A percentile compares a stretch with the other conserved stretches of the same genome.
Evolutionary conservation across 2,329 filamentous ascomycete genomes (phyloP).

Genomic region (Xylariales sp.): DNA sequence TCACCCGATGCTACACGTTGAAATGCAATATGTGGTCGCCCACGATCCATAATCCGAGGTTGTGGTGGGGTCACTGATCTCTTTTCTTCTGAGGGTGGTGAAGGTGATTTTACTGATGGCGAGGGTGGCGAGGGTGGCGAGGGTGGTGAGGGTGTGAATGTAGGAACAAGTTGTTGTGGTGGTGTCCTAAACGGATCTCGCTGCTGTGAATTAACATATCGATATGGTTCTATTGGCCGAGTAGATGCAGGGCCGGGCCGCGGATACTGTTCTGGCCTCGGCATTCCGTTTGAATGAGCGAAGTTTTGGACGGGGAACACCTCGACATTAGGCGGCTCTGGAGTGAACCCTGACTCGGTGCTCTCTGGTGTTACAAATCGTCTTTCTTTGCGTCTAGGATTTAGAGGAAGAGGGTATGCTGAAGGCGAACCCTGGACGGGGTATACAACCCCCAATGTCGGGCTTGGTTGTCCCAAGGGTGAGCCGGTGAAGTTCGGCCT

Average conservation of each 20-base stretch:
- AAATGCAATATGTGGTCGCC: conserved; percentile 40
- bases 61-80: conserved; percentile 37
- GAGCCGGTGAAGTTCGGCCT: conserved; percentile 49
- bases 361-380: conserved; percentile 37
- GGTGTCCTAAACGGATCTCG: conserved; percentile 27
- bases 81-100: conserved; percentile 30
- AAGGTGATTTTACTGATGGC: not conserved
- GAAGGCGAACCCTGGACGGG: conserved; percentile 40
- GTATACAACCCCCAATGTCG: conserved; percentile 54
- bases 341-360: conserved; percentile 46
- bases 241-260: not conserved
- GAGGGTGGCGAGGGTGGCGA: conserved; percentile 8
- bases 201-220: conserved; percentile 16
- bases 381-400: conserved; percentile 37
- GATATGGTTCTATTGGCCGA: conserved; percentile 2
- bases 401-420: conserved; percentile 46
- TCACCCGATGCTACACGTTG: conserved; percentile 44
- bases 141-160: conserved; percentile 34
- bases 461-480: conserved; percentile 56
- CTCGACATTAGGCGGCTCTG: conserved; percentile 40
- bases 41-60: conserved; percentile 32
- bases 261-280: not conserved
- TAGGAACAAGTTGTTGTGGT: conserved; percentile 15
- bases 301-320: conserved; percentile 36
- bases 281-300: conserved; percentile 10